Evolutionary conservation across 2,329 filamentous ascomycete genomes (phyloP).

Genomic region (Alternaria postmessia): DNA sequence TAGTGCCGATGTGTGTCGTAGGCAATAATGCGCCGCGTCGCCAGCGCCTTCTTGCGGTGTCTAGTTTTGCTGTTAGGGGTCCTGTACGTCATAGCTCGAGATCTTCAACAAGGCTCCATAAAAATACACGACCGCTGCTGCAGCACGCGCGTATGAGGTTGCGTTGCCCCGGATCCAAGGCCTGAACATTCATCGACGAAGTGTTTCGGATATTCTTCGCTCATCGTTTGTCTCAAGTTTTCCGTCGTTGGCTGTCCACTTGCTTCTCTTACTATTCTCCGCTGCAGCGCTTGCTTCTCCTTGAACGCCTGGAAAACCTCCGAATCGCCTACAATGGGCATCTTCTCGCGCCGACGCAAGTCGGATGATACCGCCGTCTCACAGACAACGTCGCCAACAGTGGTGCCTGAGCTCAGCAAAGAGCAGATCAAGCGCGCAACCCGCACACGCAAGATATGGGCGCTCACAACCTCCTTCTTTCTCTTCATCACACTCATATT

Average conservation of each 20-base stretch:
- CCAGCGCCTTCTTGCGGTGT: constrained; percentile 9
- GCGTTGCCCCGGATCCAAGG: constrained; percentile 12
- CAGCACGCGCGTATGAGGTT: constrained; percentile 33
- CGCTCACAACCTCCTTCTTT: constrained; percentile 70
- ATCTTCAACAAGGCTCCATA: constrained; percentile 27
- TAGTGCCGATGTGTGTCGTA: constrained; percentile 25
- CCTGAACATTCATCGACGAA: background rate
- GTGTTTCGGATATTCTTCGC: constrained; percentile 8
- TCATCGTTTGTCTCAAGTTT: background rate
- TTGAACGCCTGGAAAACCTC: background rate
- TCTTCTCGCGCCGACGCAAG: constrained; percentile 36
- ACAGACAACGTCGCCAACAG: constrained; percentile 23
- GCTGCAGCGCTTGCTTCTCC: constrained; percentile 1
- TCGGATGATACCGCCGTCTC: constrained; percentile 26
- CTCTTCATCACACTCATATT: constrained; percentile 81
- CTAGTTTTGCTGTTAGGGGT: constrained; percentile 13
- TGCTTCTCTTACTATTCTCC: constrained; percentile 3
- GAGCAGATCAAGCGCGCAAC: constrained; percentile 51
- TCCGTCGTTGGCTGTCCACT: background rate
- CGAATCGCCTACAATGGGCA: constrained; percentile 18
- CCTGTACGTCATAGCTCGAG: constrained; percentile 34
- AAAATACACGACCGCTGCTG: constrained; percentile 30
- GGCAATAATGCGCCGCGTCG: constrained; percentile 12
- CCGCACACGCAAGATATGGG: constrained; percentile 65
- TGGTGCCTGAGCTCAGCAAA: constrained; percentile 43